A percentile compares a stretch with the other conserved stretches of the same genome.
Conservation (phyloP, 257 asterid genomes). For the Thymus mandschuricus region DNA sequence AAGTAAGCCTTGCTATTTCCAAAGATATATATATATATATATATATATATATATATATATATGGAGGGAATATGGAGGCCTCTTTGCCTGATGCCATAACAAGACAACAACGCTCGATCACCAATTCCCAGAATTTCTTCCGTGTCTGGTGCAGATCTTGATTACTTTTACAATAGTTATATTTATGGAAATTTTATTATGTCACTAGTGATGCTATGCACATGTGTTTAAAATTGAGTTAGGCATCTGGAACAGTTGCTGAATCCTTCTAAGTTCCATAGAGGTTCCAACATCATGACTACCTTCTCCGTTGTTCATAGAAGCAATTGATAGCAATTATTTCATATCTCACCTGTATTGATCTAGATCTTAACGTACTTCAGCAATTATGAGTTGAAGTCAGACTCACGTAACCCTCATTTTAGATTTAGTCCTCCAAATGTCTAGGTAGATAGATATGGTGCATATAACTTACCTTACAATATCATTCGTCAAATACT, state of each 20-base stretch:
- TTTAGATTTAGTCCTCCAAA: background rate
- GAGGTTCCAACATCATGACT: background rate
- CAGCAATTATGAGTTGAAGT: background rate
- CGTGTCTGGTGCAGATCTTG: background rate
- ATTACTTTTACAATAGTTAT: background rate
- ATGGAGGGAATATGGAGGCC: constrained; percentile 4
- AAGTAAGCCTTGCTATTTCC: constrained; percentile 19
- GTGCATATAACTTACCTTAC: background rate
- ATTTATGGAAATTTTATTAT: background rate
- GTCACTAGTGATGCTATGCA: background rate
- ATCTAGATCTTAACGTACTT: background rate
- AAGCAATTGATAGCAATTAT: background rate
- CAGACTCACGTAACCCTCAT: background rate
- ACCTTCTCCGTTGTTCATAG: background rate
- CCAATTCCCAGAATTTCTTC: background rate
- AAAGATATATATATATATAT: background rate
- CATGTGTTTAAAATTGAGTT: background rate
- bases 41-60: background rate
- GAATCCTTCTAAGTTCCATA: background rate
- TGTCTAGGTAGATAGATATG: background rate
- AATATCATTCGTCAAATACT: background rate
- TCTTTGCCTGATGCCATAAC: background rate
- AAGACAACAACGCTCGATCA: background rate
- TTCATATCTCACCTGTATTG: background rate
- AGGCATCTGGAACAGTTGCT: background rate